These are phyloP conservation scores for Magnaporthiopsis poae DNA, from an alignment of 2,329 filamentous ascomycete species.

Conservation along the genomic window DNA sequence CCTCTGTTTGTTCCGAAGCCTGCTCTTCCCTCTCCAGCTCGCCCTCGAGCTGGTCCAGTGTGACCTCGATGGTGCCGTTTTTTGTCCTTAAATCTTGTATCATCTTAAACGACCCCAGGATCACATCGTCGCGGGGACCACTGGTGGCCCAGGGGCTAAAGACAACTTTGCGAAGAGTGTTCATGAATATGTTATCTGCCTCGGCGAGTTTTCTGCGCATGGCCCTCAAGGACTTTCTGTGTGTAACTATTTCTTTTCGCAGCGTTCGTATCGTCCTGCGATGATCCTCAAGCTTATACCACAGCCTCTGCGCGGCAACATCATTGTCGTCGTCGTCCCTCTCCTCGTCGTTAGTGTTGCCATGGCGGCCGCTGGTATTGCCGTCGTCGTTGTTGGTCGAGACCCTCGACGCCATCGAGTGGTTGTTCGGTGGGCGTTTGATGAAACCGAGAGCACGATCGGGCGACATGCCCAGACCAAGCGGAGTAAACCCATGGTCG, in stretches of 20 bases:
- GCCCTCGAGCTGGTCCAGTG: slow-evolving; percentile 25
- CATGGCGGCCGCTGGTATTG: background rate
- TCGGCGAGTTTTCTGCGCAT: background rate
- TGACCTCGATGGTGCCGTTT: slow-evolving; percentile 19
- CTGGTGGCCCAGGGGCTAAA: background rate
- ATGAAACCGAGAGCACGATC: background rate
- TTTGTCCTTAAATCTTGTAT: background rate
- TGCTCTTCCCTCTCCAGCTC: slow-evolving; percentile 5
- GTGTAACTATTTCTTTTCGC: background rate
- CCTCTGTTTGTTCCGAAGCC: slow-evolving; percentile 7
- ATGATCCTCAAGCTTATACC: background rate
- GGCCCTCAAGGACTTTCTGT: background rate
- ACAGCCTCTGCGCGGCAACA: background rate
- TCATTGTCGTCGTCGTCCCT: background rate
- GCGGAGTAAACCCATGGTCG: background rate
- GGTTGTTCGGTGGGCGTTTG: background rate
- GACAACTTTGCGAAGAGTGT: background rate
- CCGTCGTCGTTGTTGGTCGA: background rate
- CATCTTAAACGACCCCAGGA: background rate
- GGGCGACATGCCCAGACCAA: too few species aligned
- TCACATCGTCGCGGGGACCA: background rate
- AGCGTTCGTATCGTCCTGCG: background rate
- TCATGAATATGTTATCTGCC: background rate
- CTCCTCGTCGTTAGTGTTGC: background rate
- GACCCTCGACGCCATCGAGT: background rate